Base-by-base conservation (phyloP, 148 eudicot species). In the Vaccinium darrowii region DNA sequence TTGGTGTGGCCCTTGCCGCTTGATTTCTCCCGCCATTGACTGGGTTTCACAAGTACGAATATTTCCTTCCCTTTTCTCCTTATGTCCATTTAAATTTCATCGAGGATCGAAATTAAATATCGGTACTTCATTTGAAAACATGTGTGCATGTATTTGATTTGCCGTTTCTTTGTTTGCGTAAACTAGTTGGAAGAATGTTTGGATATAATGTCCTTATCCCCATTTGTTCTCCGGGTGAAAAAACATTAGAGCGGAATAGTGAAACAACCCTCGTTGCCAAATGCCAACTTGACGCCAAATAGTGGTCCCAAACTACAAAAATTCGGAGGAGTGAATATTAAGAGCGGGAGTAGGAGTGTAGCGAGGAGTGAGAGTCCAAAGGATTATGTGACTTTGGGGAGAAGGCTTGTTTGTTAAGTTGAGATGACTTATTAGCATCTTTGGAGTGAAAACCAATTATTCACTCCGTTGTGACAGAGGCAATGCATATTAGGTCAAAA, bases 1-100 rank as follows among this genome's bases (percentile, higher is more conserved):
- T 51, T 91, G 93, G 93, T 90, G 93, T 72, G 93, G 93, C 71
- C 93, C 93, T 81, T 91, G 93, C 87, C 93, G 92, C 14, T 80
- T 91, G 76, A 89, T 91, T 60, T 86, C 92, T 84, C 92, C 92
- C 53, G 90, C 91, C 43, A 63, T 91, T 57, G 88, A 90, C 36
- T 81, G 85, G 56, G 72, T 88, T 56, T 88, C 93, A 83, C 85
- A 90, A 88, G 92, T 90, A 81, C 62, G 51, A 56, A 63, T 33
- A 9, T 36, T n/a, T 75, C 13, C 1, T 57, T 51, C 33, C 65
- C 11, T 14, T 12, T 49, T 2, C 9, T 16, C 16, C 0, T 49
- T 53, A 0, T 53, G 18, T 57, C 51, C 25, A n/a, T 56, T 85
- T 11, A 16, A 84, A 8, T 79, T 79, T 79, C 3, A 39, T 78